These are phyloP conservation scores for Crepidotus sp. DNA, from an alignment of 1,284 basidiomycete genomes.

Conservation along the genomic window DNA sequence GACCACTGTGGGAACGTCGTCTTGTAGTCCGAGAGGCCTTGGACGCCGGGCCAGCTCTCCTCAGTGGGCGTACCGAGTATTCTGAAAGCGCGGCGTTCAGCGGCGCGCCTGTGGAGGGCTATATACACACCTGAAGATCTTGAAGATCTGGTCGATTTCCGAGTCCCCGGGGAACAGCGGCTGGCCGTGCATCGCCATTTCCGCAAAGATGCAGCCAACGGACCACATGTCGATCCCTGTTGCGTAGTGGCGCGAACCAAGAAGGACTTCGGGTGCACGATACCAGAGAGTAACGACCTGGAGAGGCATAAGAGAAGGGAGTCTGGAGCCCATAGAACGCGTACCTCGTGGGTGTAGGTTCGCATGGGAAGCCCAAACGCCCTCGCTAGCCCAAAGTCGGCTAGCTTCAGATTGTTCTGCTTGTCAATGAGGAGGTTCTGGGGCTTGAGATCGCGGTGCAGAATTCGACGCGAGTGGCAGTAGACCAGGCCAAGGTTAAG, in stretches of 20 bases:
- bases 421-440: constrained; percentile 96
- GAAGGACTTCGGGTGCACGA: constrained; percentile 91
- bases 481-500: constrained; percentile 84
- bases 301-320: neutral
- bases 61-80: constrained; percentile 94
- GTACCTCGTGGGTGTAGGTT: constrained; percentile 95
- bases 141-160: constrained; percentile 99
- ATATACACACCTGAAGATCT: constrained; percentile 80
- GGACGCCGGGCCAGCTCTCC: constrained; percentile 87
- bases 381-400: constrained; percentile 93
- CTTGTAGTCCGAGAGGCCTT: constrained; percentile 91
- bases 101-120: neutral
- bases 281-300: constrained; percentile 99
- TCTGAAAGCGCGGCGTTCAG: constrained; percentile 32
- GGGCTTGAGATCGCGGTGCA: constrained; percentile 96
- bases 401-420: constrained; percentile 85
- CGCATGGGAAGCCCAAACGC: constrained; percentile 97
- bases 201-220: constrained; percentile 90
- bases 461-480: constrained; percentile 93
- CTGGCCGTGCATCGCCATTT: constrained; percentile 83
- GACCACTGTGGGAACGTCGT: constrained; percentile 94
- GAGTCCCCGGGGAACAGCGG: constrained; percentile 98
- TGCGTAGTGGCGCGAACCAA: constrained; percentile 92
- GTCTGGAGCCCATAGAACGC: constrained; percentile 8
- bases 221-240: constrained; percentile 99